Evolutionary conservation across 768 basidiomycete species (phyloP), one percentile per base, ranked within the genome.

Genomic region (Pleurotus giganteus): DNA sequence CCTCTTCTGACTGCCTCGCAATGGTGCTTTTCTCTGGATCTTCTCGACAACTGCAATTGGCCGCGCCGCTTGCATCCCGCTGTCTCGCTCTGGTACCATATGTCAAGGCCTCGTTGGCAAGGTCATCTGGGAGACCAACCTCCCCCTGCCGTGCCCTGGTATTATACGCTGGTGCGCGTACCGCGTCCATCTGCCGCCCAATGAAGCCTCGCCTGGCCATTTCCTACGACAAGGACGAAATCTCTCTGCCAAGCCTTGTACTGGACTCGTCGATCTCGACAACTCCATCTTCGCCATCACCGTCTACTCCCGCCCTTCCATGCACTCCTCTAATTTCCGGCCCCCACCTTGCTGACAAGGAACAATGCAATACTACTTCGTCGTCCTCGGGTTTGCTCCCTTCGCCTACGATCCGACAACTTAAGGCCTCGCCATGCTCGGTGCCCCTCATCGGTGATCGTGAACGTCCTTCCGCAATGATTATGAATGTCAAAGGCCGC

Each of bases 401-500:
- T 27, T 27, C 1, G 11, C 2, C 26, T 11, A 47, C n/a, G 7
- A 29, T 21, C n/a, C 27, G 26, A n/a, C 46, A 28, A 24, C 31
- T 32, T 17, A 15, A 32, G 26, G 27, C 8, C 15, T 5, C 27
- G 24, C 15, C n/a, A 17, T 28, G 15, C 15, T 29, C 26, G 15
- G 46, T 28, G 8, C 46, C 31, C 5, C 46, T 47, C 29, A 23
- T 47, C 12, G 26, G 46, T 8, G n/a, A 4, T 1, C 36, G 21
- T 15, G 49, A 51, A 28, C 31, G 31, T 9, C 32, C 19, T 4
- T 19, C 17, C 11, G 17, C 49, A 17, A 51, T 51, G 49, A 17
- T 51, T 24, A 37, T 51, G 12, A 17, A 34, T 15, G 31, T 51
- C n/a, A 51, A 51, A 12, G 49, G 34, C 12, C 49, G 49, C 12